Evolutionary conservation across 352 stramenopile species (phyloP).

Genomic region (Globisporangium splendens): DNA sequence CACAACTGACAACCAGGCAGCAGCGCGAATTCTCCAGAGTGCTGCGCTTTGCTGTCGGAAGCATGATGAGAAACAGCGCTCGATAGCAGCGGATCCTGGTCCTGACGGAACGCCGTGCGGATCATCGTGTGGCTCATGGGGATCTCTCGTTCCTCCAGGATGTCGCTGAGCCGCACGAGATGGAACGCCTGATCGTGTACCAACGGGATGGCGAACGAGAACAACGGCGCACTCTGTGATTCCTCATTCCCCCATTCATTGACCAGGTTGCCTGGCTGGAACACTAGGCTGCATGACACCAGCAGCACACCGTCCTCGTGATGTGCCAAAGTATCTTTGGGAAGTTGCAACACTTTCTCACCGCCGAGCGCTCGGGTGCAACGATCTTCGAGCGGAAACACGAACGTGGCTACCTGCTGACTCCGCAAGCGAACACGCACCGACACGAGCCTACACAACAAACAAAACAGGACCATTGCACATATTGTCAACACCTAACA

Average conservation of each 20-base stretch:
- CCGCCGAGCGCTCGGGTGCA: not conserved
- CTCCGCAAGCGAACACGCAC: conserved; percentile 29
- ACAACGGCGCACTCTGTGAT: not conserved
- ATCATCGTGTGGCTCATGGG: conserved; percentile 32
- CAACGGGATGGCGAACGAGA: conserved; percentile 33
- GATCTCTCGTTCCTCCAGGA: conserved; percentile 24
- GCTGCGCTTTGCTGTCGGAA: too few relatives aligned
- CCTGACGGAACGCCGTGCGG: conserved; percentile 34
- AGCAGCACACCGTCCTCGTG: conserved; percentile 24
- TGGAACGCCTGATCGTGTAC: conserved; percentile 28
- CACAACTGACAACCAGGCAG: conserved; percentile 37
- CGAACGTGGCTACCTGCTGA: conserved; percentile 27
- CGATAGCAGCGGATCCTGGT: conserved; percentile 23
- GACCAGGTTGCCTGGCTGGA: conserved; percentile 18
- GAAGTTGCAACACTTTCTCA: conserved; percentile 26
- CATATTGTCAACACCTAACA: not conserved
- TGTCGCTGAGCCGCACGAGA: conserved; percentile 31
- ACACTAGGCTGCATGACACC: conserved; percentile 39
- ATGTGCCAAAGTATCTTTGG: conserved; percentile 22
- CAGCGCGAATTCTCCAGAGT: not conserved
- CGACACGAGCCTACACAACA: conserved; percentile 25
- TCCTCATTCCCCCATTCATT: not conserved
- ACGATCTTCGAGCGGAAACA: conserved; percentile 28
- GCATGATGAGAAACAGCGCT: not conserved
- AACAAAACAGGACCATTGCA: too few relatives aligned